These are phyloP conservation scores for Solanum pinnatisectum DNA, from an alignment of 257 asterid genomes.

Conservation along the genomic window DNA sequence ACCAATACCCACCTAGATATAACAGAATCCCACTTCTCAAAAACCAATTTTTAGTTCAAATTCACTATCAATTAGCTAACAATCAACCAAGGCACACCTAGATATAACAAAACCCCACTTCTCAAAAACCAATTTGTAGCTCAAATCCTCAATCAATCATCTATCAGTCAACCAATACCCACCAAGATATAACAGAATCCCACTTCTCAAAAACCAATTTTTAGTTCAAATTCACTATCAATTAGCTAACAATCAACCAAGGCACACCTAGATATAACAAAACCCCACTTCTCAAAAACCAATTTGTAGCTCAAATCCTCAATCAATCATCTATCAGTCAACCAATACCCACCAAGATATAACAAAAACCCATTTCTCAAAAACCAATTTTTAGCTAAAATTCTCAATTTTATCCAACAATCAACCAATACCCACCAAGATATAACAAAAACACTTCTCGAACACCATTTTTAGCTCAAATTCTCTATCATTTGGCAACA, in stretches of 20 bases:
- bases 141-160: not conserved
- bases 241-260: not conserved
- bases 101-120: conserved; percentile 16
- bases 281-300: conserved; percentile 25
- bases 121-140: conserved; percentile 24
- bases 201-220: conserved; percentile 16
- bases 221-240: conserved; percentile 7
- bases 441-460: conserved; percentile 14
- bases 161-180: not conserved
- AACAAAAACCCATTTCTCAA: conserved; percentile 19
- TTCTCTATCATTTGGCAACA: not conserved
- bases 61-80: not conserved
- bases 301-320: conserved; percentile 12
- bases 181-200: conserved; percentile 9
- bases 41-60: conserved; percentile 19
- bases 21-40: conserved; percentile 24
- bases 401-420: not conserved
- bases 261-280: not conserved
- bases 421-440: not conserved
- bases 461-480: conserved; percentile 21
- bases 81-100: not conserved
- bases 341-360: not conserved
- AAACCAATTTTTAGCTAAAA: conserved; percentile 15
- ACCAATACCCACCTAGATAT: not conserved
- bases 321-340: not conserved